Conservation (phyloP, 2,329 filamentous ascomycete species). For the Arthrobotrys sphaeroides region DNA sequence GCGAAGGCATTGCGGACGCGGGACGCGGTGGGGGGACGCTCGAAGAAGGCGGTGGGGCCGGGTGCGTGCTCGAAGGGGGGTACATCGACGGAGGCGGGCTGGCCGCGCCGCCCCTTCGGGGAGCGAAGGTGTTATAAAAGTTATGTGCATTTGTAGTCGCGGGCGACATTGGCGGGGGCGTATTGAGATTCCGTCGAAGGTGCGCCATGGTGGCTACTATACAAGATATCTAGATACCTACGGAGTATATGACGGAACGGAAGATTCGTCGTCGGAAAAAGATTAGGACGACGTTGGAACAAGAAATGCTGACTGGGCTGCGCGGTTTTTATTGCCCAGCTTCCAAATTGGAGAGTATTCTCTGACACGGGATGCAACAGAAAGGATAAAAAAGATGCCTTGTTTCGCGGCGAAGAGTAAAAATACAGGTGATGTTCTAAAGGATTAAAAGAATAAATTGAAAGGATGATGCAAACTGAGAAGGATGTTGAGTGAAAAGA, state of each 20-base stretch:
- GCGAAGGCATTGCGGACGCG: conserved; percentile 41
- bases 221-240: conserved; percentile 9
- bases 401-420: neutral
- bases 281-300: conserved; percentile 6
- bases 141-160: conserved; percentile 50
- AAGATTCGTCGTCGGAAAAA: neutral
- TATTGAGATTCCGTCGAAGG: conserved; percentile 48
- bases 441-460: conserved; percentile 4
- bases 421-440: neutral
- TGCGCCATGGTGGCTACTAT: conserved; percentile 40
- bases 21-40: conserved; percentile 37
- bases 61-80: neutral
- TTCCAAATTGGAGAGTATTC: conserved; percentile 34
- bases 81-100: conserved; percentile 51
- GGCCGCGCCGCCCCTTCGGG: conserved; percentile 18
- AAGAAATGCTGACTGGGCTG: conserved; percentile 22
- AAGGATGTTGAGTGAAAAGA: conserved; percentile 8
- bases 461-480: conserved; percentile 1
- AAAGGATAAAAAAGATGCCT: neutral
- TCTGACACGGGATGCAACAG: conserved; percentile 18
- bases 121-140: conserved; percentile 52
- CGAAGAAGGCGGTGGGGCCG: conserved; percentile 1
- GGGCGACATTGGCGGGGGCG: conserved; percentile 50
- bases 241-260: neutral
- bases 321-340: conserved; percentile 46